Conservation (phyloP, 768 basidiomycete species). For the Nidularia sp. region DNA sequence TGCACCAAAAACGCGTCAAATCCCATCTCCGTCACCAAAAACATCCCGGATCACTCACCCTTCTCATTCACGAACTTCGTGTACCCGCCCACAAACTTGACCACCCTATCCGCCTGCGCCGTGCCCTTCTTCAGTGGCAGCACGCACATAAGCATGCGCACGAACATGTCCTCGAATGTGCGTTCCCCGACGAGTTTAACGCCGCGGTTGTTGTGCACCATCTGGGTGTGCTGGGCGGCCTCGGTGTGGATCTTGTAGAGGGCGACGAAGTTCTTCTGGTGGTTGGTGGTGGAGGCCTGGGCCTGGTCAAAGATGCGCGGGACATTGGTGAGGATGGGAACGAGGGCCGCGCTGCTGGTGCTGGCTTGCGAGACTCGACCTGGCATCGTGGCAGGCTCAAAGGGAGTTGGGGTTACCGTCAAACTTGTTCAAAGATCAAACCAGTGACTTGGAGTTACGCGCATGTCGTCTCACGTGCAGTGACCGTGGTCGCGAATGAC, state of each 20-base stretch:
- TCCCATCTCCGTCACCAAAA: not conserved
- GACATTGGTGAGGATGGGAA: not conserved
- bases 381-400: too few species aligned
- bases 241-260: conserved; percentile 76
- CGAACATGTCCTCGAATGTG: conserved; percentile 66
- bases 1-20: conserved; percentile 8
- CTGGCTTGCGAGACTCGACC: too few species aligned
- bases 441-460: too few species aligned
- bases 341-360: not conserved
- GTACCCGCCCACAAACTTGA: conserved; percentile 83
- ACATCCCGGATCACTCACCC: conserved; percentile 37
- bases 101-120: conserved; percentile 64
- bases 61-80: conserved; percentile 72
- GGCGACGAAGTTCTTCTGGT: conserved; percentile 84
- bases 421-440: too few species aligned
- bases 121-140: conserved; percentile 80
- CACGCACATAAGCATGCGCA: conserved; percentile 53
- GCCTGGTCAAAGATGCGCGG: conserved; percentile 79
- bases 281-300: conserved; percentile 70
- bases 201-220: conserved; percentile 38
- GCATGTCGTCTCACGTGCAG: too few species aligned
- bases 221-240: conserved; percentile 50
- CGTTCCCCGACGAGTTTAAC: conserved; percentile 69
- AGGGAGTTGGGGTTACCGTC: too few species aligned
- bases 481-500: too few species aligned